Base-by-base conservation (phyloP, 2,329 filamentous ascomycete genomes). In the Apiospora malaysiana region DNA sequence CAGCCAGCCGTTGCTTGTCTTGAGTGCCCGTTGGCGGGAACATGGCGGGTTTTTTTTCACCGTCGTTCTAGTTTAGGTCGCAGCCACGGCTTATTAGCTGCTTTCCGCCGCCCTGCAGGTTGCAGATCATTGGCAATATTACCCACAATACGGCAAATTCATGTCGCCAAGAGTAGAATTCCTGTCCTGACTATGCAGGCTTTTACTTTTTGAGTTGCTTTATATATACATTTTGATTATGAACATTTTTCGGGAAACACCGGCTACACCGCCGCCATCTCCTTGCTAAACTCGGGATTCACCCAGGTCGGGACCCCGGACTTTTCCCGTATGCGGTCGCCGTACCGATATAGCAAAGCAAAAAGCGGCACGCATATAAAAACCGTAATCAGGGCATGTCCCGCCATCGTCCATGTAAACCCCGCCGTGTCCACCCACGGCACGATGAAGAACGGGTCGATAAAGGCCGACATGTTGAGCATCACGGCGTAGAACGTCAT, bases 401-500 rank as follows among this genome's bases (percentile, higher is more conserved):
- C 79, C 5, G 83, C 82, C 72, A 87, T 86, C 0, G 84, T 85
- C 85, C 85, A 87, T 1, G 84, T 85, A 78, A 83, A 87, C 4
- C 85, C 85, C 7, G 77, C 79, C 4, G 75, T 75, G 0, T 81
- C 80, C 66, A 85, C 79, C 86, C 86, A 88, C 2, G 81, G 78
- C 0, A 83, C 79, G 73, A 87, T 87, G 75, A 87, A 87, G 76
- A 88, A 87, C 21, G 81, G 80, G 68, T 81, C 79, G 42, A 80
- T 70, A 72, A 87, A 87, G 2, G 84, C 83, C 51, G 83, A 83
- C 66, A 87, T 74, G 73, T 88, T 89, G 49, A 88, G 81, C 63
- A 87, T 80, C 4, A 88, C 85, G 9, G 84, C 81, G 75, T 88
- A 89, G 75, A 88, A 89, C 9, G 84, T 86, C 43, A 88, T 82